These are phyloP conservation scores for Calonectria honghensis DNA, from an alignment of 2,329 filamentous ascomycete species.

Conservation along the genomic window DNA sequence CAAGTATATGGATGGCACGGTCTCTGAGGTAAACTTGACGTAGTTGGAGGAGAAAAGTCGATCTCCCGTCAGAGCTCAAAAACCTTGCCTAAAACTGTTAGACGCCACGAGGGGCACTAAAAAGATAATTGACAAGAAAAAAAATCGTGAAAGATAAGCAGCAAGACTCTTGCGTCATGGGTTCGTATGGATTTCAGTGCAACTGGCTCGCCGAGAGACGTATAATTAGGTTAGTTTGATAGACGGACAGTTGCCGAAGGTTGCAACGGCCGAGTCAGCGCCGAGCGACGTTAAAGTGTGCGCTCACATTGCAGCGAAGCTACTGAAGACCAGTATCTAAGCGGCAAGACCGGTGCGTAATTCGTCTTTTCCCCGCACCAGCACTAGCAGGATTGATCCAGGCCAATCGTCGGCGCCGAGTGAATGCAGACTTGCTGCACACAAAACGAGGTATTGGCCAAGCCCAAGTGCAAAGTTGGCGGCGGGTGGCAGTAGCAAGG, in stretches of 20 bases:
- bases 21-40: slow-evolving; percentile 8
- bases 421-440: slow-evolving; percentile 19
- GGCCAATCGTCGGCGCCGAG: not conserved
- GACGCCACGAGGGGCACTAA: slow-evolving; percentile 9
- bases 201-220: slow-evolving; percentile 7
- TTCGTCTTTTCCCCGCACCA: slow-evolving; percentile 35
- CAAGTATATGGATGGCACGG: slow-evolving; percentile 27
- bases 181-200: not conserved
- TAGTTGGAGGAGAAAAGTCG: slow-evolving; percentile 17
- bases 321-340: slow-evolving; percentile 6
- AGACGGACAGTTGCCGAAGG: slow-evolving; percentile 32
- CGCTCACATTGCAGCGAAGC: not conserved
- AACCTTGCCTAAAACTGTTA: slow-evolving; percentile 20
- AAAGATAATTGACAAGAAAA: not conserved
- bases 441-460: slow-evolving; percentile 14
- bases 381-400: not conserved
- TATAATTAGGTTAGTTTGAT: slow-evolving; percentile 24
- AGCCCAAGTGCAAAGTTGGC: slow-evolving; percentile 6
- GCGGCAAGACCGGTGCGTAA: slow-evolving; percentile 24
- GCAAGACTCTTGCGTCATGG: not conserved
- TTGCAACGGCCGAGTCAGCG: slow-evolving; percentile 16
- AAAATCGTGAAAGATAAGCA: not conserved
- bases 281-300: slow-evolving; percentile 15
- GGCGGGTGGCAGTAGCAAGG: slow-evolving; percentile 21
- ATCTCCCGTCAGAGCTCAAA: slow-evolving; percentile 26